phyloP scores from a whole-genome alignment of 306 rosid species.

The Quillaja saponaria region DNA sequence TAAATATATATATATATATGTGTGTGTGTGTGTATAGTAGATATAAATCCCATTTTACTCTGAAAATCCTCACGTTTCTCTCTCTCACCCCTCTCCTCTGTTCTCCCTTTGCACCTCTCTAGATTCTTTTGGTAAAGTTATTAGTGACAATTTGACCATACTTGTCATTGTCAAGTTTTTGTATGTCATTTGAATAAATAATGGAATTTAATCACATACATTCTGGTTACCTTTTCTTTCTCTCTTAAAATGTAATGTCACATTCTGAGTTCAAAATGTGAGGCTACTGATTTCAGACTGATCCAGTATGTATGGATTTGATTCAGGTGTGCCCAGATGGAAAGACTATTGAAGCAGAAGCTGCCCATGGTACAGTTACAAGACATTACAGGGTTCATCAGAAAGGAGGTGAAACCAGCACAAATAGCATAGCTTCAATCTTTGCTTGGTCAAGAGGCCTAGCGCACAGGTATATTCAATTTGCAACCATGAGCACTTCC shows the following conservation, averaged over 20 bases:
- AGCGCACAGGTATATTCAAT: constrained; percentile 73
- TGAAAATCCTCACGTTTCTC: background rate
- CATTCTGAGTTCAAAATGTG: constrained; percentile 6
- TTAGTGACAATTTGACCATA: background rate
- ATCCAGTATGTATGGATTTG: constrained; percentile 18
- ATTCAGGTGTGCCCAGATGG: constrained; percentile 98
- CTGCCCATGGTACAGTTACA: constrained; percentile 98
- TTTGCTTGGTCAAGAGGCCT: constrained; percentile 99
- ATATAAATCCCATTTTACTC: background rate
- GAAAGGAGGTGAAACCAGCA: constrained; percentile 99
- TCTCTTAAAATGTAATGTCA: background rate
- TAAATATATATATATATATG: too few species aligned
- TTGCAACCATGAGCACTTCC: background rate
- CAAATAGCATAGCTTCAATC: constrained; percentile 98
- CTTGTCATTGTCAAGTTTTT: background rate
- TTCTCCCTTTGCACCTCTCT: too few species aligned
- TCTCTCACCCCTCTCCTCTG: background rate
- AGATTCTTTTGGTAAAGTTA: too few species aligned
- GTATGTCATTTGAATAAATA: background rate
- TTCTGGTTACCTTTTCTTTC: background rate
- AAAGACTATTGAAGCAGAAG: constrained; percentile 97
- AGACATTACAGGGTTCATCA: constrained; percentile 97
- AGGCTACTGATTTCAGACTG: constrained; percentile 17
- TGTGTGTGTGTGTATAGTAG: too few species aligned
- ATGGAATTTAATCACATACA: background rate